Evolutionary conservation across 2,329 filamentous ascomycete species (phyloP), one percentile per base, ranked within the genome.

Genomic region (Fusarium albidum): DNA sequence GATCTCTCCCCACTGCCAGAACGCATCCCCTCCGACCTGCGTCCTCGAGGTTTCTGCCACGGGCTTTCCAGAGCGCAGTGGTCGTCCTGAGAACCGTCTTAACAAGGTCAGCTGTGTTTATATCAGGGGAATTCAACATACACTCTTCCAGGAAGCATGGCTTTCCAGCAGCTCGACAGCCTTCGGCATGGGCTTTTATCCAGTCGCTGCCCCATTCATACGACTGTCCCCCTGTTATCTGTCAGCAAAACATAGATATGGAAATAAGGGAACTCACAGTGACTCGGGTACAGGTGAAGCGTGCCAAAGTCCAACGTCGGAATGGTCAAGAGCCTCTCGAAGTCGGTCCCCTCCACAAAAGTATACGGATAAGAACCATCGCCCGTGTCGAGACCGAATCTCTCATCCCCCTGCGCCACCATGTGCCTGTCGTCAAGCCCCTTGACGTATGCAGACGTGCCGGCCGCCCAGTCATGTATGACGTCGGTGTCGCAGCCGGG

Each of bases 381-480:
- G 2, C 79, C 28, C 27, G 84, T 79, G n/a, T 45, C 21, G 11
- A 49, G 25, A 8, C 52, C 52, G 11, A 53, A 32, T 13, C 52
- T 41, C 37, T 51, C 41, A 18, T 41, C 46, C 37, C 52, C 40
- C n/a, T 41, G 40, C 5, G 52, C 18, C 10, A 44, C 55, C 21
- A 89, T 81, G 70, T 89, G 87, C 48, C 80, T 72, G 1, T 78
- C 60, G 65, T 90, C 87, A 11, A 89, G 74, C 11, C 75, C 79
- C 71, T 89, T 89, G 71, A 90, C 82, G 66, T 87, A 89, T 3
- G 80, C 83, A 6, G 58, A 61, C 14, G 47, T 46, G 4, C 71
- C 71, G 33, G 76, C 73, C 14, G 84, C 84, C 87, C 86, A 90
- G 57, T 83, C 81, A 55, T 74, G 42, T 28, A 61, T 57, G 21